These are phyloP conservation scores for Cladosporium sp. DNA, from an alignment of 2,329 filamentous ascomycete genomes.

Conservation along the genomic window DNA sequence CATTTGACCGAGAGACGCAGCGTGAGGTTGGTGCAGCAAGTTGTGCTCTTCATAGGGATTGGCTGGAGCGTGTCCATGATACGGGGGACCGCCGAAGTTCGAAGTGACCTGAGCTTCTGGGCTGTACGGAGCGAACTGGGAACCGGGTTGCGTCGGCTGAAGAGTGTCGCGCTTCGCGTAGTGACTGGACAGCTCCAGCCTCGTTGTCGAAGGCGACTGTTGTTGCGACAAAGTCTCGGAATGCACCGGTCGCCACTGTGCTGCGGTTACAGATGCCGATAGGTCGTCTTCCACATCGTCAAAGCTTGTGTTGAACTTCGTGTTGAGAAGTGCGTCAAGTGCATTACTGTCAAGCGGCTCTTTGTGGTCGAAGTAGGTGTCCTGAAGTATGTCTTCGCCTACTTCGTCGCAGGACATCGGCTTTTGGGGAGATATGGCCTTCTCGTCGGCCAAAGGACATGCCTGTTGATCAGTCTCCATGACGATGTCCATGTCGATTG, in stretches of 20 bases:
- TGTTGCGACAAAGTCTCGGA: neutral
- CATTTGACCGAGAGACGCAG: neutral
- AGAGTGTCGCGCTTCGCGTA: neutral
- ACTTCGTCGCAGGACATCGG: neutral
- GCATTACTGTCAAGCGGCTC: constrained; percentile 8
- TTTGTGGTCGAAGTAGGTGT: constrained; percentile 13
- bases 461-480: constrained; percentile 23
- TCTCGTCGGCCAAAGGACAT: neutral
- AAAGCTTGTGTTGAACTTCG: constrained; percentile 5
- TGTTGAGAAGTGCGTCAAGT: constrained; percentile 14
- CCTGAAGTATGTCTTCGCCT: constrained; percentile 13
- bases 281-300: neutral
- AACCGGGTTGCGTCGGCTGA: neutral
- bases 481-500: constrained; percentile 20
- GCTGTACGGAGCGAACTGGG: neutral
- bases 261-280: neutral
- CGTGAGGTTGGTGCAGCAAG: neutral
- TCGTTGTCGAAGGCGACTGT: neutral
- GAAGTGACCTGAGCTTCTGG: neutral
- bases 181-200: neutral
- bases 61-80: neutral
- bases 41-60: neutral
- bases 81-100: neutral
- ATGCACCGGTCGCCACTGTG: neutral
- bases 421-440: constrained; percentile 5